phyloP scores from a whole-genome alignment of 768 basidiomycete genomes.

The Naematelia encephala region DNA sequence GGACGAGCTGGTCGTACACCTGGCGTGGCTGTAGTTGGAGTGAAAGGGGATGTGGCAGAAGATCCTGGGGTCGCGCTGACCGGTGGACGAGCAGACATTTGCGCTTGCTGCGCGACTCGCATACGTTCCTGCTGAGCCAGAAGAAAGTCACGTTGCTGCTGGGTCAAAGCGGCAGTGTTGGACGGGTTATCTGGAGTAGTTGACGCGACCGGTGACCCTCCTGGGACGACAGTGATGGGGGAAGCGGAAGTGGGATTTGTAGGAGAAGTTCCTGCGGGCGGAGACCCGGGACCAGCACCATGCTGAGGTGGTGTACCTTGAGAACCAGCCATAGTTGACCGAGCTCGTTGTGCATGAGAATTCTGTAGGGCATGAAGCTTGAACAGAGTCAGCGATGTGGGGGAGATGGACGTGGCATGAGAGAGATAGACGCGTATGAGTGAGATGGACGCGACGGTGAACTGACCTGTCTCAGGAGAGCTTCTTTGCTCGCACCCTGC shows the following conservation, averaged over 20 bases:
- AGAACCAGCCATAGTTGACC: background rate
- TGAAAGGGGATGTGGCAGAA: background rate
- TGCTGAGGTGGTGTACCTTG: background rate
- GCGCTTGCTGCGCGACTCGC: slow-evolving; percentile 16
- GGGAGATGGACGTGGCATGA: background rate
- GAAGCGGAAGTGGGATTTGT: slow-evolving; percentile 10
- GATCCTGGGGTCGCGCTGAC: slow-evolving; percentile 3
- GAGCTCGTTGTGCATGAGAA: slow-evolving; percentile 22
- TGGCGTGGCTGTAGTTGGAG: slow-evolving; percentile 1
- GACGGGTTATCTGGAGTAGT: background rate
- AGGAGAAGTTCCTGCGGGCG: slow-evolving; percentile 10
- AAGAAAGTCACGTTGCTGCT: slow-evolving; percentile 29
- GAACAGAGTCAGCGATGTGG: background rate
- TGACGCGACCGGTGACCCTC: no score
- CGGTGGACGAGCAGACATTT: background rate
- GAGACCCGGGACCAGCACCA: background rate
- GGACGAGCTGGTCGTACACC: slow-evolving; percentile 9
- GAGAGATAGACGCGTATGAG: no score
- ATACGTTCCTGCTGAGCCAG: slow-evolving; percentile 21
- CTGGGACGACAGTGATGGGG: background rate
- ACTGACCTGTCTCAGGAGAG: slow-evolving; percentile 39
- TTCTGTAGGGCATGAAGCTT: slow-evolving; percentile 32
- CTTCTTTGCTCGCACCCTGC: slow-evolving; percentile 28
- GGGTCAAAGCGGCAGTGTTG: slow-evolving; percentile 7
- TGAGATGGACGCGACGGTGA: no score